Base-by-base conservation (phyloP, 108 stramenopile genomes). In the Nitzschia sp. region DNA sequence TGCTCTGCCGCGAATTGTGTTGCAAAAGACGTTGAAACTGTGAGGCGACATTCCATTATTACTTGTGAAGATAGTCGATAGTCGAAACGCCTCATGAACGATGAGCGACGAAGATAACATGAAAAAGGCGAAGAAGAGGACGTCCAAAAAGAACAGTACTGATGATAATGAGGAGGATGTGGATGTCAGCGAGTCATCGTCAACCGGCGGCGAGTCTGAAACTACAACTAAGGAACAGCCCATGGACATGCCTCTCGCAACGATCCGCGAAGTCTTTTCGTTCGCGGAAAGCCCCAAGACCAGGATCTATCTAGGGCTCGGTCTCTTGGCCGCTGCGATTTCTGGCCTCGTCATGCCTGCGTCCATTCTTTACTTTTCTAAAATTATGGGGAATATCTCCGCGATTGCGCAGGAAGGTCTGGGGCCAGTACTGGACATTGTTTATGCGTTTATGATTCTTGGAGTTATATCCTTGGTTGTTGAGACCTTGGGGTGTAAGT, bases 361-460 rank as follows among this genome's bases (percentile, higher is more conserved):
- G 26, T 31, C 73, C 59, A 65, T 64, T 4, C 81, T 77, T 53
- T 72, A 68, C 34, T 84, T 79, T 51, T 61, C 77, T 15, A 9
- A 53, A 30, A 63, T 74, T 46, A 85, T 85, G 54, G 34, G 67
- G 2, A 66, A 82, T 51, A 55, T 85, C 24, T 75, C 77, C 9
- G 59, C 57, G 27, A 77, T 46, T 47, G 13, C 79, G 0, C 23
- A 31, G 3, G 66, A 79, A 25, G 73, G 71, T 11, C 28, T 71
- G 25, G 66, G 26, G 18, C 64, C 48, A 28, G 35, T 83, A 6
- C 47, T 67, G 2, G 46, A 61, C 11, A 25, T 87, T 0, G 84
- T 81, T 35, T 84, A 80, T 53, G 73, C 71, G 2, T 81, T 87
- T 64, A 29, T 87, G 58, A 70, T 78, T 19, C 58, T 85, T 1